Base-by-base conservation (phyloP, 768 basidiomycete species). In the Pleurotus ostreatus region DNA sequence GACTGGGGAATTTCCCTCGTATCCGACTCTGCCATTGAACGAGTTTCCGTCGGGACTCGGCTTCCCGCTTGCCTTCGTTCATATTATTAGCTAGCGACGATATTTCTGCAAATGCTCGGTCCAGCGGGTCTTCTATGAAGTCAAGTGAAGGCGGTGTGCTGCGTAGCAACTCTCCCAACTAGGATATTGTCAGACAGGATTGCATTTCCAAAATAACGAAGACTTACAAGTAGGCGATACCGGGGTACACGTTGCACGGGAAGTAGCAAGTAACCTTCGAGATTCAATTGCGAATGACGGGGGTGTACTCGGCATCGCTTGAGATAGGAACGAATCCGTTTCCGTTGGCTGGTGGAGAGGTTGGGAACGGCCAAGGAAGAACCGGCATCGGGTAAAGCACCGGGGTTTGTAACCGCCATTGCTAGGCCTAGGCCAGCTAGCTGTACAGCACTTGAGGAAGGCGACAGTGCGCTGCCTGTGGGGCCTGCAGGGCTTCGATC, bases 21-120 rank as follows among this genome's bases (percentile, higher is more conserved):
- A 99, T 98, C 62, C 92, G 80, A 37, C 85, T 65, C 71, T 94
- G 93, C 92, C 91, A 94, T 65, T 89, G 85, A 15, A 98, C 90
- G 22, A 98, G 83, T 66, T 93, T 91, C 46, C 87, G 81, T 18
- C 97, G 80, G 1, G 92, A 94, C 72, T 99, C 97, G 2, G 93
- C 82, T 62, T 98, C 95, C 1, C 97, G 85, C 70, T 98, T 98
- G 60, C 94, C 93, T 73, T 99, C 97, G 69, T 99, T 99, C 92
- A 99, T 97, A 65, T 91, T 90, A 49, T 84, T 92, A 2, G 97
- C 94, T 49, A 98, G 72, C 11, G 83, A 83, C 1, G 94, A 84
- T 61, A 98, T 97, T 71, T 96, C 92, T 16, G 84, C 76, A 44
- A 97, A 71, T 5, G 95, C 95, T 56, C 83, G 84, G 61, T 93